Percentiles rank a stretch among this genome's conserved stretches.
phyloP scores from a whole-genome alignment of 2,329 filamentous ascomycete genomes.

The Penicillium sp. region DNA sequence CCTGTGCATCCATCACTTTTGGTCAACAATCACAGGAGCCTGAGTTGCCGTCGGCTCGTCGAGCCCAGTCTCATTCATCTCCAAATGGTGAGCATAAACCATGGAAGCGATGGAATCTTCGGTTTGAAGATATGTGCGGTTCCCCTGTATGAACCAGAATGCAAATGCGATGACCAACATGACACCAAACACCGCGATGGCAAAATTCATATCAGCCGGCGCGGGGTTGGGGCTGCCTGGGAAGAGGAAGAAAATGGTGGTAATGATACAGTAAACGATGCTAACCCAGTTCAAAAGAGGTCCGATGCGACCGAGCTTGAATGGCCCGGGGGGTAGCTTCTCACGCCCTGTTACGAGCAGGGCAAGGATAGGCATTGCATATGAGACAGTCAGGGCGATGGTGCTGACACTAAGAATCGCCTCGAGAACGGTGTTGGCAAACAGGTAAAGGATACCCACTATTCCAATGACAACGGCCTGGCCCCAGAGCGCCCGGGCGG shows the following conservation, averaged over 20 bases:
- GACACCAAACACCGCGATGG: slow-evolving; percentile 58
- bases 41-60: neutral
- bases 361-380: slow-evolving; percentile 52
- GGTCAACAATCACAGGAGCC: neutral
- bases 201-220: slow-evolving; percentile 58
- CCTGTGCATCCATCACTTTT: neutral
- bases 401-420: slow-evolving; percentile 59
- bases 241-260: slow-evolving; percentile 60
- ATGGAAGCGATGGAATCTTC: slow-evolving; percentile 32
- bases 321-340: slow-evolving; percentile 50
- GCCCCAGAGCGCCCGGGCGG: slow-evolving; percentile 54
- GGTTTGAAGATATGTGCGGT: slow-evolving; percentile 38
- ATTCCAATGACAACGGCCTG: slow-evolving; percentile 51
- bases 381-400: slow-evolving; percentile 57
- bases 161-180: slow-evolving; percentile 54
- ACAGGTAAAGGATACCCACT: slow-evolving; percentile 59
- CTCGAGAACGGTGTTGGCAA: slow-evolving; percentile 55
- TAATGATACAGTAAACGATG: slow-evolving; percentile 54
- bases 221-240: slow-evolving; percentile 49
- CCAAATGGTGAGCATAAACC: slow-evolving; percentile 30
- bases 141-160: slow-evolving; percentile 55
- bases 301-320: slow-evolving; percentile 51
- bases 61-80: slow-evolving; percentile 11
- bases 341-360: slow-evolving; percentile 55
- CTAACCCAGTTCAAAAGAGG: slow-evolving; percentile 51